Base-by-base conservation (phyloP, 768 basidiomycete species). In the Phaffia australis region DNA sequence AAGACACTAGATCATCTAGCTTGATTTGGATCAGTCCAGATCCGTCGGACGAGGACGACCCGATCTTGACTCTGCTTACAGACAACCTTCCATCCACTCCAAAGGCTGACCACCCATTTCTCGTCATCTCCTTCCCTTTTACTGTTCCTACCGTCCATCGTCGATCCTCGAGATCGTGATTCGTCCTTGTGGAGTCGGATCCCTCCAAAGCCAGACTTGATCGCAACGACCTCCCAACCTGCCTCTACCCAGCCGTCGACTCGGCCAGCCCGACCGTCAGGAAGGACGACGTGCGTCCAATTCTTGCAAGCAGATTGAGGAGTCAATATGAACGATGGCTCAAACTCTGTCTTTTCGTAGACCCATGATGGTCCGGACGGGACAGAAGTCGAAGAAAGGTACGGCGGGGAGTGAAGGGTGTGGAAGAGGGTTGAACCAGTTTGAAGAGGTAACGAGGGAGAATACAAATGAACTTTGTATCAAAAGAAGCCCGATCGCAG, bases 391-490 rank as follows among this genome's bases (percentile, higher is more conserved):
- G 19, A 72, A 58, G 49, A 57, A 29, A 60, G 78, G 74, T 61
- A 81, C 69, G 70, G 74, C 80, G 1, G 89, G 87, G 85, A 76
- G 63, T 86, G 79, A 25, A 82, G 80, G 50, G 89, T 87, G 25
- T 84, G 83, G 80, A 97, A 95, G 62, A 92, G 83, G 0, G 89
- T 87, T 2, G 89, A 88, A 2, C 95, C 94, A 0, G 87, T 90
- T 75, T 94, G 92, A 1, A 89, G 85, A 0, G 88, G 87, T 54
- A 90, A 82, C 69, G 93, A 88, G 60, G 83, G 85, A 54, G 95
- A 83, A 72, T 93, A 87, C 3, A 94, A 82, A 65, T 85, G 83
- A 48, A 83, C 82, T 77, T 75, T 71, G 0, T 54, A n/a, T 50
- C 1, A 3, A 42, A 23, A 49, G 47, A 8, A 11, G 46, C 23